phyloP scores from a whole-genome alignment of 495 filamentous ascomycete species.

The Rhypophila decipiens region DNA sequence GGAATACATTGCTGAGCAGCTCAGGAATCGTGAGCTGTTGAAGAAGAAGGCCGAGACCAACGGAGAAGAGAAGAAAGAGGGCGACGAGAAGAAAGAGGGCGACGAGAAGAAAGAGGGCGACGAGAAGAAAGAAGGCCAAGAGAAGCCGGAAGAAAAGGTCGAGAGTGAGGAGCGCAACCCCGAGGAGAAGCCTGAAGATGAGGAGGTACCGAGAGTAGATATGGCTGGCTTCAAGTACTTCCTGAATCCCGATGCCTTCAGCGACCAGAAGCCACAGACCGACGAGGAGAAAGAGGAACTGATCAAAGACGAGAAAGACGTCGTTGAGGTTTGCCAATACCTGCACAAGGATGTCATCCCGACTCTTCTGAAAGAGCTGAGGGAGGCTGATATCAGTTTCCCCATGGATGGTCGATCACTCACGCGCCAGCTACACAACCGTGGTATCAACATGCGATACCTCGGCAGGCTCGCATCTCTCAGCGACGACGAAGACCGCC shows the following conservation, averaged over 20 bases:
- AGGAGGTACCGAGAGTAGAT: slow-evolving; percentile 20
- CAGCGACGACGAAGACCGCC: slow-evolving; percentile 60
- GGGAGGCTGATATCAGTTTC: slow-evolving; percentile 89
- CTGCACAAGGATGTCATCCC: slow-evolving; percentile 71
- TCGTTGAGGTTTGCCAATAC: slow-evolving; percentile 74
- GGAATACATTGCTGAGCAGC: slow-evolving; percentile 72
- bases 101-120: slow-evolving; percentile 6
- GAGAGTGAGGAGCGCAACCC: slow-evolving; percentile 23
- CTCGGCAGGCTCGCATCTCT: slow-evolving; percentile 74
- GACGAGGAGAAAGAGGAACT: slow-evolving; percentile 82
- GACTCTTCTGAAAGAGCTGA: slow-evolving; percentile 66
- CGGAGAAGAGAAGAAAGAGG: slow-evolving; percentile 16
- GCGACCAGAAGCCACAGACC: slow-evolving; percentile 83
- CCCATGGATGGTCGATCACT: slow-evolving; percentile 96
- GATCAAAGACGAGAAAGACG: slow-evolving; percentile 82
- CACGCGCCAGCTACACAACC: slow-evolving; percentile 85
- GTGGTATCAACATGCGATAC: slow-evolving; percentile 95
- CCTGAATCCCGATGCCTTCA: slow-evolving; percentile 93
- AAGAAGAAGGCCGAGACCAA: slow-evolving; percentile 22
- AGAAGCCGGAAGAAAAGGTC: slow-evolving; percentile 25
- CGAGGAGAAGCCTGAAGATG: slow-evolving; percentile 22
- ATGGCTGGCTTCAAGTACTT: slow-evolving; percentile 64
- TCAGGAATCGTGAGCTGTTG: slow-evolving; percentile 49
- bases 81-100: slow-evolving; percentile 17
- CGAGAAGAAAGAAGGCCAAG: slow-evolving; percentile 4